Percentiles rank a stretch among this genome's conserved stretches.
Conservation (phyloP, 192 early-diverging fungal genomes). For the Entomortierella chlamydospora region DNA sequence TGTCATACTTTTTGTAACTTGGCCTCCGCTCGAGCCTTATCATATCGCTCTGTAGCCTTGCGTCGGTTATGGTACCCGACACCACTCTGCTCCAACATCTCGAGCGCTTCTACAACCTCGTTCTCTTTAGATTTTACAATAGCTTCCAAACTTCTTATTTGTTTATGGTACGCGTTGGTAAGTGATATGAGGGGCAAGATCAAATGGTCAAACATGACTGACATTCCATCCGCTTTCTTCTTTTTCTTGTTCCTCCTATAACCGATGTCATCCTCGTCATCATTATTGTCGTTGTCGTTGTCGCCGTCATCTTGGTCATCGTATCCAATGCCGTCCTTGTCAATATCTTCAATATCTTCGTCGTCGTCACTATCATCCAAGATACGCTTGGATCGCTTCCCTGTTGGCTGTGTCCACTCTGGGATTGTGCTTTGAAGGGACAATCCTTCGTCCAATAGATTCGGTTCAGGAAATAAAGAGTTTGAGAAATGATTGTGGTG, state of each 20-base stretch:
- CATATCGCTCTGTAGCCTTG: constrained; percentile 26
- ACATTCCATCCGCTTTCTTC: constrained; percentile 20
- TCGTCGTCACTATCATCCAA: constrained; percentile 19
- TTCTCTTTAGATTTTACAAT: constrained; percentile 41
- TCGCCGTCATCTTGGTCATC: not conserved
- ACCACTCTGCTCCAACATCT: constrained; percentile 41
- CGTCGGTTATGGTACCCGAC: constrained; percentile 32
- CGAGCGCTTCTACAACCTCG: constrained; percentile 43
- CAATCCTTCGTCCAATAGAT: not conserved
- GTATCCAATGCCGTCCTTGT: too few relatives aligned
- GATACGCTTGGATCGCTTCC: not conserved
- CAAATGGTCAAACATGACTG: constrained; percentile 38
- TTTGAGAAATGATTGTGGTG: not conserved
- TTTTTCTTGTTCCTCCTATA: not conserved
- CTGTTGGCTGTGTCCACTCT: not conserved
- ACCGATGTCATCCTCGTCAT: not conserved
- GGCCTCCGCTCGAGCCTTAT: constrained; percentile 16
- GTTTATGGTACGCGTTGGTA: constrained; percentile 34
- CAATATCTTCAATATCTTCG: too few relatives aligned
- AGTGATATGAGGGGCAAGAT: constrained; percentile 34
- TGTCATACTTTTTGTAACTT: constrained; percentile 26
- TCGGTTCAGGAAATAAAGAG: not conserved
- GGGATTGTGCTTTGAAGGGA: not conserved
- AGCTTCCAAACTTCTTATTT: constrained; percentile 10
- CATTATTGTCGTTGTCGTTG: constrained; percentile 5